Conservation (phyloP, 1,284 basidiomycete genomes). For the Microbotryomycetes sp. region DNA sequence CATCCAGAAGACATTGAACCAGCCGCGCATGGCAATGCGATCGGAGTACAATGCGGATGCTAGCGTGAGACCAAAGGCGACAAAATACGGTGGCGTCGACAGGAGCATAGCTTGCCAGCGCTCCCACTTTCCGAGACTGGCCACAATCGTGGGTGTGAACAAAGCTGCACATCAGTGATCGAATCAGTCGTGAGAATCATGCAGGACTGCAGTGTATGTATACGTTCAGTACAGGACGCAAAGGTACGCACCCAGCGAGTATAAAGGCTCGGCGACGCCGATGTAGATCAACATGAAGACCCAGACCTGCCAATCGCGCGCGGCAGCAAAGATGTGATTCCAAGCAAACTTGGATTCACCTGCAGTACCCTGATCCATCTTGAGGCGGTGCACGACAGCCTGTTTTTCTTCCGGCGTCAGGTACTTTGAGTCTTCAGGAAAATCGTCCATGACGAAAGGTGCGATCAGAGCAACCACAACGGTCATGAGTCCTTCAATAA, state of each 20-base stretch:
- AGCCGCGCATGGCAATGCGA: slow-evolving; percentile 12
- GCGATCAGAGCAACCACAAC: slow-evolving; percentile 41
- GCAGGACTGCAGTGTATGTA: no score
- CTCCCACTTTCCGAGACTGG: slow-evolving; percentile 43
- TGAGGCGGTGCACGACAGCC: slow-evolving; percentile 43
- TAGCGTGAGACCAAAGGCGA: slow-evolving; percentile 12
- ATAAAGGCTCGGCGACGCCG: slow-evolving; percentile 15
- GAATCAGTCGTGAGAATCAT: no score
- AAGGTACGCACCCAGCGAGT: no score
- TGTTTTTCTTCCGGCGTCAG: slow-evolving; percentile 38
- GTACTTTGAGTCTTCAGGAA: slow-evolving; percentile 43
- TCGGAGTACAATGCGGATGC: slow-evolving; percentile 17
- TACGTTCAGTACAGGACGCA: no score
- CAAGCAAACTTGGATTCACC: slow-evolving; percentile 40
- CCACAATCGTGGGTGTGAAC: slow-evolving; percentile 46
- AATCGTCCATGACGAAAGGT: slow-evolving; percentile 44
- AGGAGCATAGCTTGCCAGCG: slow-evolving; percentile 44
- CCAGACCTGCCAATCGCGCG: slow-evolving; percentile 41
- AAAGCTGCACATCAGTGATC: no score
- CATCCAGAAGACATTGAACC: slow-evolving; percentile 29
- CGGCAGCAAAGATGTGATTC: slow-evolving; percentile 38
- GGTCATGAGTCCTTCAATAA: slow-evolving; percentile 46
- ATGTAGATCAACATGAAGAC: slow-evolving; percentile 16
- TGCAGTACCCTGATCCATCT: slow-evolving; percentile 42
- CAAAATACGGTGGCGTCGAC: slow-evolving; percentile 41